phyloP scores from a whole-genome alignment of 257 asterid species.

The Solanum piurae region DNA sequence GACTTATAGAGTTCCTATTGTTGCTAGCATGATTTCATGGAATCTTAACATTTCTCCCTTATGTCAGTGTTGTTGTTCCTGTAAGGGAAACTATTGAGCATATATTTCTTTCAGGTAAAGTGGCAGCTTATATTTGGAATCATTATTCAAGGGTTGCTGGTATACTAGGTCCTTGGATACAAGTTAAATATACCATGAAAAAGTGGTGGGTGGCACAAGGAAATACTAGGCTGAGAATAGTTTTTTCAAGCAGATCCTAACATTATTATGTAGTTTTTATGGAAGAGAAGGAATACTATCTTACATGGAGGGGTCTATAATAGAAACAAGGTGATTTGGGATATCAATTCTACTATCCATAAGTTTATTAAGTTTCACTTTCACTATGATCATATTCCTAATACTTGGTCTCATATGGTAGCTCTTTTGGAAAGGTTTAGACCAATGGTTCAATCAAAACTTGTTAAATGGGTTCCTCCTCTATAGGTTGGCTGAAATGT shows the following conservation, averaged over 20 bases:
- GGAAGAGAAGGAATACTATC: background rate
- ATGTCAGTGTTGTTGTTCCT: background rate
- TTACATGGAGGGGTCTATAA: background rate
- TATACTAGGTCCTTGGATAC: background rate
- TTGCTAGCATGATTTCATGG: background rate
- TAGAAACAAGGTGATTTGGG: background rate
- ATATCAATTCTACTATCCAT: background rate
- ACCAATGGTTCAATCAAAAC: background rate
- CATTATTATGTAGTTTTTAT: background rate
- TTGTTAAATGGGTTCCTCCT: background rate
- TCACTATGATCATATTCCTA: background rate
- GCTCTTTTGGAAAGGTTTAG: background rate
- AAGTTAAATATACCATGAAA: background rate
- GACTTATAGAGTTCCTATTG: background rate
- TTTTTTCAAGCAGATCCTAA: background rate
- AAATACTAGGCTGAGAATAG: background rate
- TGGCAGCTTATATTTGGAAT: background rate
- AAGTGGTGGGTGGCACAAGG: background rate
- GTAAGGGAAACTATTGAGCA: background rate
- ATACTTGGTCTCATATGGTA: background rate
- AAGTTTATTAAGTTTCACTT: background rate
- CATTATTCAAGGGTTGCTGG: background rate
- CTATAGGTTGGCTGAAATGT: background rate
- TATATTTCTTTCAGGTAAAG: background rate
- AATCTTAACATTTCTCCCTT: background rate